A percentile compares a stretch with the other conserved stretches of the same genome.
phyloP scores from a whole-genome alignment of 2,329 filamentous ascomycete genomes.

The Claviceps sorghi region DNA sequence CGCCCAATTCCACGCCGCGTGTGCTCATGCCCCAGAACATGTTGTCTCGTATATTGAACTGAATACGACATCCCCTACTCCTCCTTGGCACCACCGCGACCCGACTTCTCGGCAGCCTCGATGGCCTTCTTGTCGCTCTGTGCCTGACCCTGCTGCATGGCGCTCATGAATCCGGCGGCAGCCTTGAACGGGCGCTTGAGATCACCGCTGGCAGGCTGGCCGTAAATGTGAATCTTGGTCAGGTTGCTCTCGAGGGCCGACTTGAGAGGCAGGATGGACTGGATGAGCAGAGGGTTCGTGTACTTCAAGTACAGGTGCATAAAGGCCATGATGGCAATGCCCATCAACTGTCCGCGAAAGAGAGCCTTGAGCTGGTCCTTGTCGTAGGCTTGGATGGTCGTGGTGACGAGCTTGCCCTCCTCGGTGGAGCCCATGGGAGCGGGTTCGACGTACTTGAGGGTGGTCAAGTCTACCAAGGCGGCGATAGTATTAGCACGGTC shows the following conservation, averaged over 20 bases:
- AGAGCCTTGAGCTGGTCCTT: conserved; percentile 66
- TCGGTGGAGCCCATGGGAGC: conserved; percentile 84
- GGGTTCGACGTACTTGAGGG: conserved; percentile 96
- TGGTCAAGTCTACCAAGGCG: conserved; percentile 62
- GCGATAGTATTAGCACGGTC: neutral
- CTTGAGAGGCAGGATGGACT: conserved; percentile 97
- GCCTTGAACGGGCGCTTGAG: conserved; percentile 95
- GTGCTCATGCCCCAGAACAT: neutral
- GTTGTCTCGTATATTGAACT: neutral
- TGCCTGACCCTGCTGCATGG: conserved; percentile 55
- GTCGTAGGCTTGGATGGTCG: conserved; percentile 93
- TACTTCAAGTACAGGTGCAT: conserved; percentile 99
- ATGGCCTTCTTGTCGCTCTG: conserved; percentile 90
- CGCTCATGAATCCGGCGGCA: conserved; percentile 65
- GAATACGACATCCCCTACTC: conserved; percentile 32
- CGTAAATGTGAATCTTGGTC: conserved; percentile 87
- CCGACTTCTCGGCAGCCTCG: conserved; percentile 63
- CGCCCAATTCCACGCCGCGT: neutral
- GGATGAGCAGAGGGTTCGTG: conserved; percentile 97
- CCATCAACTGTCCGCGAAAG: conserved; percentile 88
- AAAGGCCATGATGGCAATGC: conserved; percentile 91
- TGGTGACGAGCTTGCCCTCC: conserved; percentile 91
- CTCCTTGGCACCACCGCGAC: conserved; percentile 57
- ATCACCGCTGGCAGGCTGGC: conserved; percentile 74
- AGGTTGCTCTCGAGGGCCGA: conserved; percentile 88